Base-by-base conservation (phyloP, 768 basidiomycete genomes). In the Auricularia cornea region DNA sequence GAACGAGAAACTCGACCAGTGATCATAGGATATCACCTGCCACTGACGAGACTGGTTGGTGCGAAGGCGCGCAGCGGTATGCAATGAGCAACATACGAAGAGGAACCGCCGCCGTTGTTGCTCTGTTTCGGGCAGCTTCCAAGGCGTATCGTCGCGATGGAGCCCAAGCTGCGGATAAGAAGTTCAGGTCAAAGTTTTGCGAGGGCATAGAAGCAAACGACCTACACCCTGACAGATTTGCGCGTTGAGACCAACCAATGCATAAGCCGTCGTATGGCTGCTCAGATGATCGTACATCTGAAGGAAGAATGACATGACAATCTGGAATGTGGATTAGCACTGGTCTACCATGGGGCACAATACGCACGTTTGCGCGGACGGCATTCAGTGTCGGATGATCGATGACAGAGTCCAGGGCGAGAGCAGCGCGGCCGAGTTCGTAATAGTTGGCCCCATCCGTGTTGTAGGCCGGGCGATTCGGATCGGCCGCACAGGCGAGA, bases 1-100 rank as follows among this genome's bases (percentile, higher is more conserved):
- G 69, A 86, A 14, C 28, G 54, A 5, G 26, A 57, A 30, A 12
- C 18, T n/a, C 54, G 26, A 14, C 26, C 26, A 57, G 26, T 14
- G 12, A 30, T 57, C 54, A 26, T 28, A 57, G 26, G 54, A 28
- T 3, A 29, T 8, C 1, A 57, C 28, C 16, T 57, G 26, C 54
- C 54, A 57, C 54, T 57, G 23, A 2, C 12, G 26, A 3, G 10
- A 8, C 10, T 8, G 23, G 6, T 6, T 6, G 28, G 12, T 20
- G 30, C 11, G 6, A 31, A 28, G 10, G 20, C 26, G 26, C 28
- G 2, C 4, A 28, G 6, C 10, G 16, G 12, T 10, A 29, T 6
- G 30, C 2, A 16, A 29, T 28, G 30, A 12, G 29, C 5, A 26
- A 10, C 54, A 10, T n/a, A 57, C 54, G 16, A 57, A 31, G 6